Conservation (phyloP, 2,329 filamentous ascomycete genomes). For the Colletotrichum caudatum region DNA sequence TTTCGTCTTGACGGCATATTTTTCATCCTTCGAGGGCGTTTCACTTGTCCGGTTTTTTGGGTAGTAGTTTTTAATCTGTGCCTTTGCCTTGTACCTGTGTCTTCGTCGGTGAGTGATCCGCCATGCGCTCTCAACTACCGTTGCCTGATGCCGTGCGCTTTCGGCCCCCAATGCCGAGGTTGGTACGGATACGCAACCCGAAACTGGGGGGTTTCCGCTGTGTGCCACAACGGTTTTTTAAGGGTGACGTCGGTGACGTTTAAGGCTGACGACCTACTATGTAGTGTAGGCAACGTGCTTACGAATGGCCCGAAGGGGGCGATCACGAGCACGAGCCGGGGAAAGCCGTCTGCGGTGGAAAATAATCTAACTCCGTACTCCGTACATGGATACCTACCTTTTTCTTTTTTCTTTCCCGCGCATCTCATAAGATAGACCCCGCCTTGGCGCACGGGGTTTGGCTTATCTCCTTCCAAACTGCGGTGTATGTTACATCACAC, state of each 20-base stretch:
- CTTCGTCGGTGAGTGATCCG: neutral
- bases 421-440: neutral
- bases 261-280: conserved; percentile 40
- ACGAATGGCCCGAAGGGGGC: conserved; percentile 9
- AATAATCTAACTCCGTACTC: no score
- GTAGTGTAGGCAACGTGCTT: neutral
- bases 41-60: no score
- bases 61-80: neutral
- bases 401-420: neutral
- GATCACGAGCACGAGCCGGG: conserved; percentile 1
- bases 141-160: neutral
- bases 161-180: conserved; percentile 21
- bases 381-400: no score
- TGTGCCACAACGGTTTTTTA: conserved; percentile 9
- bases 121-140: neutral
- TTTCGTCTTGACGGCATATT: neutral
- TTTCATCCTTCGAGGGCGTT: neutral
- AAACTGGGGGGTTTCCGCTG: conserved; percentile 33
- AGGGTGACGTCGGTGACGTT: conserved; percentile 28
- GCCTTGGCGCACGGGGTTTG: neutral
- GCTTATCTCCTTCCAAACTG: conserved; percentile 27
- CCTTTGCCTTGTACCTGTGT: neutral
- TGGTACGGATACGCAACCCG: neutral
- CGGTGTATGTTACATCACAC: conserved; percentile 32
- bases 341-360: neutral